These are phyloP conservation scores for Russula brevipes DNA, from an alignment of 768 basidiomycete species.

Conservation along the genomic window DNA sequence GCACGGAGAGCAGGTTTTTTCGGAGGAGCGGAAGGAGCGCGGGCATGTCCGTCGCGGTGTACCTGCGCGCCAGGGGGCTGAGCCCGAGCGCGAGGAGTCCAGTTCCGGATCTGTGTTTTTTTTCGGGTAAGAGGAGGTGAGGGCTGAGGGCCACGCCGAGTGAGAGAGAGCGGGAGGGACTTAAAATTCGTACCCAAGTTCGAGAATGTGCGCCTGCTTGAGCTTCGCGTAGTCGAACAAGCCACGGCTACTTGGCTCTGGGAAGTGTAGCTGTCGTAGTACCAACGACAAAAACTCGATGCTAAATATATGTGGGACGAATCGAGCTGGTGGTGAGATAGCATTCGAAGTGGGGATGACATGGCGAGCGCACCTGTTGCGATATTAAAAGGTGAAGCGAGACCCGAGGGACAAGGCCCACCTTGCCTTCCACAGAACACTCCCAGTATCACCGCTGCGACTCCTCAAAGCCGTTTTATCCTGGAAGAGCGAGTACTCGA, in stretches of 20 bases:
- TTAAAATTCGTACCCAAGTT: conserved; percentile 55
- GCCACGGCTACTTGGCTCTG: conserved; percentile 25
- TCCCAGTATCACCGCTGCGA: conserved; percentile 79
- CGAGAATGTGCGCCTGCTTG: conserved; percentile 50
- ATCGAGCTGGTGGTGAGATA: not conserved
- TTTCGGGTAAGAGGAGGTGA: conserved; percentile 10
- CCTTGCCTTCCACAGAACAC: conserved; percentile 84
- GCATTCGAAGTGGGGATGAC: not conserved
- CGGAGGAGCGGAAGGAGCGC: no score
- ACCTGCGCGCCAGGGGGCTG: no score
- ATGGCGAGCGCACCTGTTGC: not conserved
- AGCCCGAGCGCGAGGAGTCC: conserved; percentile 23
- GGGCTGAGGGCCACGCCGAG: no score
- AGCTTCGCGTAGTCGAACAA: conserved; percentile 46
- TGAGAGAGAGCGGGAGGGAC: not conserved
- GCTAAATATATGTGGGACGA: conserved; percentile 39
- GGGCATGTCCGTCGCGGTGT: no score
- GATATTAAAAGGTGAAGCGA: not conserved
- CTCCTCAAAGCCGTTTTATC: conserved; percentile 70
- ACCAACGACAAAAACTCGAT: conserved; percentile 61
- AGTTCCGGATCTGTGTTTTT: conserved; percentile 23
- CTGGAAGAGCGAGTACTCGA: conserved; percentile 55
- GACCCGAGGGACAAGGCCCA: conserved; percentile 26
- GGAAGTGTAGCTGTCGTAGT: conserved; percentile 51
- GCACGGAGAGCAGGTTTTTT: no score